These are phyloP conservation scores for Neurospora sp. DNA, from an alignment of 495 filamentous ascomycete species.

Conservation along the genomic window DNA sequence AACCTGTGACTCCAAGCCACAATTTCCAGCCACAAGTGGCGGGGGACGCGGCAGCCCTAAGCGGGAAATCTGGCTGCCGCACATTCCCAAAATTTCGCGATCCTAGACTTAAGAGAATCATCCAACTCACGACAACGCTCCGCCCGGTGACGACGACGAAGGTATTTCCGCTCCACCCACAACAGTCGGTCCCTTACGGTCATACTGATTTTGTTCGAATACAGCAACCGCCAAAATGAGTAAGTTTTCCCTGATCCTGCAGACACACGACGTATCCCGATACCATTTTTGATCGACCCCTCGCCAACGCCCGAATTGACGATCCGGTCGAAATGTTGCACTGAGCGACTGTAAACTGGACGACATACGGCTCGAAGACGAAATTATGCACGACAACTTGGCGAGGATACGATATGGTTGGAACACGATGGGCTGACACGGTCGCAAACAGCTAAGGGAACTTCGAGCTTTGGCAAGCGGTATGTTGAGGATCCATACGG, in stretches of 20 bases:
- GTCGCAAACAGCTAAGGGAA: conserved; percentile 63
- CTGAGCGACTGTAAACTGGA: neutral
- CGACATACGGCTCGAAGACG: neutral
- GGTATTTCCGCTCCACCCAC: conserved; percentile 11
- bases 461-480: conserved; percentile 92
- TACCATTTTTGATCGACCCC: neutral
- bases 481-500: conserved; percentile 9
- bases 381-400: neutral
- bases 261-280: neutral
- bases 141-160: conserved; percentile 24
- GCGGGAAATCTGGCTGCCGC: conserved; percentile 16
- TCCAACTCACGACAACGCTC: conserved; percentile 19
- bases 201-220: conserved; percentile 11
- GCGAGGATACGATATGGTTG: neutral
- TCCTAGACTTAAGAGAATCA: conserved; percentile 19
- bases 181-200: neutral
- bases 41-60: conserved; percentile 19
- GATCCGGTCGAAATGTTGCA: neutral
- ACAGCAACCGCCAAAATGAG: conserved; percentile 34
- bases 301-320: neutral
- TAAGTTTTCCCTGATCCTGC: conserved; percentile 18
- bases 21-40: neutral
- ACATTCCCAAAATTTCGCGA: conserved; percentile 32
- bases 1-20: neutral
- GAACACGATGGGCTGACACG: conserved; percentile 20